These are phyloP conservation scores for Globisporangium perplexum DNA, from an alignment of 352 stramenopile species.

Conservation along the genomic window DNA sequence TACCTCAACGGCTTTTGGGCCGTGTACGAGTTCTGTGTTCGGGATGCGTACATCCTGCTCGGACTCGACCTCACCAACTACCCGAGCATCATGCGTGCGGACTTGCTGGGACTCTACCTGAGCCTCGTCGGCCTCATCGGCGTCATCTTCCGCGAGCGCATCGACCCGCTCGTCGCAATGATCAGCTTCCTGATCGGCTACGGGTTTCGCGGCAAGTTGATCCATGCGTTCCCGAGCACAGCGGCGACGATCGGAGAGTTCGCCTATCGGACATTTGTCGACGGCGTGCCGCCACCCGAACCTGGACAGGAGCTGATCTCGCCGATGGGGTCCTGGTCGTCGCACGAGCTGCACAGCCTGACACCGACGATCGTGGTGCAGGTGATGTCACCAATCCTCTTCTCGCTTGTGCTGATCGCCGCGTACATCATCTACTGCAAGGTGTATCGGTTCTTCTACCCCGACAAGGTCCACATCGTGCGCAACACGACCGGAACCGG, in stretches of 20 bases:
- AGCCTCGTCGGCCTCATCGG: background rate
- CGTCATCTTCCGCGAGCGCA: background rate
- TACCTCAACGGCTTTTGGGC: conserved; percentile 30
- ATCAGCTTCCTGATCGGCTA: too few species aligned
- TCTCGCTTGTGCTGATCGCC: background rate
- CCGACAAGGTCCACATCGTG: too few species aligned
- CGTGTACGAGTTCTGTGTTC: conserved; percentile 28
- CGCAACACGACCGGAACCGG: too few species aligned
- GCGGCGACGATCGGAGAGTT: background rate
- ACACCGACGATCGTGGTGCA: background rate
- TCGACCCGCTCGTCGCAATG: too few species aligned
- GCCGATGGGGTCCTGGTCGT: conserved; percentile 1
- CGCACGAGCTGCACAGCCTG: background rate
- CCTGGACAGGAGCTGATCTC: conserved; percentile 4
- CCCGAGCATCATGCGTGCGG: conserved; percentile 25
- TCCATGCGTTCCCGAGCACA: too few species aligned
- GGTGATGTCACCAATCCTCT: background rate
- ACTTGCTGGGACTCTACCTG: conserved; percentile 14
- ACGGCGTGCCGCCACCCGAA: background rate
- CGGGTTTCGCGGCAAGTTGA: too few species aligned
- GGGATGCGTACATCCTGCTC: conserved; percentile 15
- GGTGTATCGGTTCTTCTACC: too few species aligned
- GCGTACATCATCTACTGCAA: too few species aligned
- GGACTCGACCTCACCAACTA: conserved; percentile 18
- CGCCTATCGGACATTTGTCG: background rate